Base-by-base conservation (phyloP, 225 moss, liverwort and hornwort species). In the Polytrichum commune region DNA sequence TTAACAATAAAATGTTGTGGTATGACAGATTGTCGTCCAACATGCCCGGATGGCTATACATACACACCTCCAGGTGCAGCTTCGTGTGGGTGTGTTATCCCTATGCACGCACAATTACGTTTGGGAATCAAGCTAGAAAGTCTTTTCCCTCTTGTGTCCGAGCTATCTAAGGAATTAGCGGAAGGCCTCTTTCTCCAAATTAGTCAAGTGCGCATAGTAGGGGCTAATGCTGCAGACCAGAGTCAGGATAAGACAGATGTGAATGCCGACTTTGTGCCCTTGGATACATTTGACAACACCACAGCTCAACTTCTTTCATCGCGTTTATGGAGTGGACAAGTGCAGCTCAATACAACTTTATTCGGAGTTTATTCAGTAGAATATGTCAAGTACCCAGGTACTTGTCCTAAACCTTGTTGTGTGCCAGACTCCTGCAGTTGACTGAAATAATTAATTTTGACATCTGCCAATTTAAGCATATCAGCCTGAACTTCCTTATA, bases 271-370 rank as follows among this genome's bases (percentile, higher is more conserved):
- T 67, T 85, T 53, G 69, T 76, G 18, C 84, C 84, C 1, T 33
- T 81, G 72, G 78, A 67, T 24, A 62, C 69, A 24, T 85, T 85
- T 35, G 84, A 81, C 60, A 67, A 69, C 58, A 75, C 81, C n/a
- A 67, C 66, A 27, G 78, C 69, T 33, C 72, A 85, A 55, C 75
- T 85, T 24, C 78, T 85, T 70, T 71, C 84, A 7, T 75, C 75
- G n/a, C 78, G 84, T 62, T 85, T 85, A 69, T 78, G 78, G 81
- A 74, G 62, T n/a, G n/a, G 38, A n/a, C 67, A 70, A 58, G 81
- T 85, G 19, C 25, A 29, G 19, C 73, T 85, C 72, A 85, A 85
- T 55, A 66, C 70, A 62, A 69, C 84, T 5, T 30, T 85, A 27
- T 85, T 81, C 53, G 84, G 84, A n/a, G 75, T 72, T 65, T 85